phyloP scores from a whole-genome alignment of 345 rosid genomes.

The Ceriops tagal region DNA sequence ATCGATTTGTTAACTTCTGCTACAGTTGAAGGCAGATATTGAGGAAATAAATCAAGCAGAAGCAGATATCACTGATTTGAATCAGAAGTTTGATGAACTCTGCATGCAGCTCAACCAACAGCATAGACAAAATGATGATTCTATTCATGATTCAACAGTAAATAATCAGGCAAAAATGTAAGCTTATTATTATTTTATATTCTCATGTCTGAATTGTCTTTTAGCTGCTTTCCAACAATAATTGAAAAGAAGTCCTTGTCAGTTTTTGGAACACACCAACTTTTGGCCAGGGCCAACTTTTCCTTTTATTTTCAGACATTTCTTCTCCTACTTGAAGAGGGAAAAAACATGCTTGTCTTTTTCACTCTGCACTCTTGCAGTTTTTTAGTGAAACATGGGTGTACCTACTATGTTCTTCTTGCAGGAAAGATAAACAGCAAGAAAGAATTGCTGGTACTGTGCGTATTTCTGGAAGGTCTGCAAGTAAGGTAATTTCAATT shows the following conservation, averaged over 20 bases:
- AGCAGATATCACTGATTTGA: slow-evolving; percentile 55
- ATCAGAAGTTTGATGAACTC: slow-evolving; percentile 60
- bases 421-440: slow-evolving; percentile 53
- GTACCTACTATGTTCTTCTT: slow-evolving; percentile 14
- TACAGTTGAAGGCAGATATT: slow-evolving; percentile 57
- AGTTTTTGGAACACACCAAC: no score
- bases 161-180: slow-evolving; percentile 43
- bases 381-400: no score
- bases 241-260: neutral
- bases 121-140: slow-evolving; percentile 37
- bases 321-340: neutral
- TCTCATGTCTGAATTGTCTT: neutral
- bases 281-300: no score
- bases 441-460: slow-evolving; percentile 32
- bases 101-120: slow-evolving; percentile 43
- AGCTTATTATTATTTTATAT: slow-evolving; percentile 12
- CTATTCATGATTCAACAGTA: slow-evolving; percentile 33
- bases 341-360: neutral
- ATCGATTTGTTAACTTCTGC: slow-evolving; percentile 23
- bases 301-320: no score
- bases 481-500: slow-evolving; percentile 48
- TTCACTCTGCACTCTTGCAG: neutral
- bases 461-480: slow-evolving; percentile 36
- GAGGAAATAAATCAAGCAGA: slow-evolving; percentile 62
- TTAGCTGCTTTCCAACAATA: neutral